These are phyloP conservation scores for Cryptococcus neoformans DNA, from an alignment of 1,284 basidiomycete species.

Conservation along the genomic window DNA sequence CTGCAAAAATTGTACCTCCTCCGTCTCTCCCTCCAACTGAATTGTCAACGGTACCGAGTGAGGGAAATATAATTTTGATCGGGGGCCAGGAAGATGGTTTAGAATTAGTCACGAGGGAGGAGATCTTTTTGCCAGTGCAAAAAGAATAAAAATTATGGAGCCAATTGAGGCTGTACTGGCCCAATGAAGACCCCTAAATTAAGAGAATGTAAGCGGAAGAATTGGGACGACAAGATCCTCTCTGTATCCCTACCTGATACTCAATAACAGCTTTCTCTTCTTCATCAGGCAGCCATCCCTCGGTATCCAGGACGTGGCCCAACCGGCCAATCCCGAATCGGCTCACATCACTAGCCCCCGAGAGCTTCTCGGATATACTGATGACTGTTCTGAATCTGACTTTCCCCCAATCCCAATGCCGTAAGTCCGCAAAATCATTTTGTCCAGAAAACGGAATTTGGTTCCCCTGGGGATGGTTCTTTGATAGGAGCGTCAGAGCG, in stretches of 20 bases:
- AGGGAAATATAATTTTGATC: constrained; percentile 45
- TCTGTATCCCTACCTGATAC: constrained; percentile 37
- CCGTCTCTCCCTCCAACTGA: constrained; percentile 33
- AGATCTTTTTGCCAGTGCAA: constrained; percentile 25
- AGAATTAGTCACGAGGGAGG: constrained; percentile 13
- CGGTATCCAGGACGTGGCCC: constrained; percentile 30
- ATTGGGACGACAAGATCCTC: not conserved
- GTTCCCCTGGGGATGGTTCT: constrained; percentile 26
- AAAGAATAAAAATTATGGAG: constrained; percentile 39
- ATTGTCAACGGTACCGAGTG: constrained; percentile 37
- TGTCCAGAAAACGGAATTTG: constrained; percentile 25
- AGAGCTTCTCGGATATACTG: constrained; percentile 40
- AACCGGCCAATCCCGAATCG: constrained; percentile 37
- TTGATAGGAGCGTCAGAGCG: constrained; percentile 26
- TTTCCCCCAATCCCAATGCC: constrained; percentile 42
- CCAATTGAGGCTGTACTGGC: constrained; percentile 41
- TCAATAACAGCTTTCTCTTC: constrained; percentile 39
- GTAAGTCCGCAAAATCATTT: constrained; percentile 24
- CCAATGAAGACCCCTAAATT: constrained; percentile 40
- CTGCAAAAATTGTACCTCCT: constrained; percentile 48
- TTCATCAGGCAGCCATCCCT: constrained; percentile 34
- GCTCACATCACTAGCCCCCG: constrained; percentile 29
- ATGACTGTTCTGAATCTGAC: constrained; percentile 44
- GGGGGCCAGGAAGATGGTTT: constrained; percentile 34
- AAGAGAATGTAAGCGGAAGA: no score